A percentile compares a stretch with the other conserved stretches of the same genome.
Evolutionary conservation across 179 eudicot species (phyloP).

Genomic region (Heliamphora pulchella): DNA sequence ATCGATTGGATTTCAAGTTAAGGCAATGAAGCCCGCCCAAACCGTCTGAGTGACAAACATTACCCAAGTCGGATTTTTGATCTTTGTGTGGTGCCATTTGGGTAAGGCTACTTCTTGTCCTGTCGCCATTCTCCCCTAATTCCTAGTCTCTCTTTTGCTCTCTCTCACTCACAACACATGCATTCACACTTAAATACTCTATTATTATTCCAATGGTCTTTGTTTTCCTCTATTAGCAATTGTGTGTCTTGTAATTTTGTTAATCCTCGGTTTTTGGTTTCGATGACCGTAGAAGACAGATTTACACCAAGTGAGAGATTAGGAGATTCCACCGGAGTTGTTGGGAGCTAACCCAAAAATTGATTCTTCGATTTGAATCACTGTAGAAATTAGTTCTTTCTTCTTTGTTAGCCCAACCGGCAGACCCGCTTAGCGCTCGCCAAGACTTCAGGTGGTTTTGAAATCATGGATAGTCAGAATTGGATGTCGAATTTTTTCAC

Average conservation of each 20-base stretch:
- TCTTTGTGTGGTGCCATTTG: no score
- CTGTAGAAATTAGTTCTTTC: not conserved
- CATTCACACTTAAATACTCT: constrained; percentile 12
- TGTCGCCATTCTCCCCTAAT: no score
- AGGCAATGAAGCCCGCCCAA: no score
- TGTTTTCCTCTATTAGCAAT: not conserved
- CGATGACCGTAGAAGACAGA: constrained; percentile 28
- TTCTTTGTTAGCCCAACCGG: not conserved
- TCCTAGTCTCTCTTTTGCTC: no score
- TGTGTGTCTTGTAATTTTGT: not conserved
- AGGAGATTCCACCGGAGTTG: constrained; percentile 18
- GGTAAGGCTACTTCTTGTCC: no score
- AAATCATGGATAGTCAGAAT: no score
- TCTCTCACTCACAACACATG: not conserved
- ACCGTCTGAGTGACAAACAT: no score
- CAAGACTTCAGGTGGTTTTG: no score
- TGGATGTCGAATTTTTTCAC: no score
- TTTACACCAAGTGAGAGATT: constrained; percentile 26
- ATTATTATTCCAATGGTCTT: constrained; percentile 14
- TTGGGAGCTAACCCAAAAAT: constrained; percentile 34
- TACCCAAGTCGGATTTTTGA: no score
- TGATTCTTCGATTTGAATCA: not conserved
- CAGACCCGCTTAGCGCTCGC: no score
- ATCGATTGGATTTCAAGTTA: no score
- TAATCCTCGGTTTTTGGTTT: not conserved